Conservation (phyloP, 1,139 yeast species). For the Ashbya aceris region DNA sequence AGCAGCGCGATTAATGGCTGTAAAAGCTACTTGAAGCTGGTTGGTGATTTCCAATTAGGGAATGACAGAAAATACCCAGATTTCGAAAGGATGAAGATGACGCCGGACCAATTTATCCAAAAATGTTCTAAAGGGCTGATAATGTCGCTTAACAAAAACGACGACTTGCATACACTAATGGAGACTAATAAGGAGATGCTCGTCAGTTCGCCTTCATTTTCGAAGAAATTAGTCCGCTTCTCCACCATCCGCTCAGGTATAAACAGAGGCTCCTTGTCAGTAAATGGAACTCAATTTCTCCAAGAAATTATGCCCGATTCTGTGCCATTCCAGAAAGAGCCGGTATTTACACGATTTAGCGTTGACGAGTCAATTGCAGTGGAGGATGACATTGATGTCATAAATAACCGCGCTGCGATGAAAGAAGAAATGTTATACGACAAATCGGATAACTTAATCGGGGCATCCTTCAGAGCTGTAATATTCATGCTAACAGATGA, state of each 20-base stretch:
- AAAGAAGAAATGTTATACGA: conserved; percentile 39
- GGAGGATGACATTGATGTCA: conserved; percentile 13
- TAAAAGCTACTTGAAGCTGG: conserved; percentile 40
- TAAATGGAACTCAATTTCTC: conserved; percentile 48
- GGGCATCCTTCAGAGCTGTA: conserved; percentile 72
- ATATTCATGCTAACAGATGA: conserved; percentile 69
- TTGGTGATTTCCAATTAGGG: conserved; percentile 68
- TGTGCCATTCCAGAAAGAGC: conserved; percentile 38
- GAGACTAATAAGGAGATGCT: conserved; percentile 22
- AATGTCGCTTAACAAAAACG: conserved; percentile 31
- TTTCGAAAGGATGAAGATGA: conserved; percentile 46
- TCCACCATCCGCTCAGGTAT: conserved; percentile 55
- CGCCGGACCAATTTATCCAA: conserved; percentile 54
- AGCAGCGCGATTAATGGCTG: conserved; percentile 42
- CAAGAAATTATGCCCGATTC: conserved; percentile 31
- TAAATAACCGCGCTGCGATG: conserved; percentile 25
- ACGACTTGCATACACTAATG: conserved; percentile 5
- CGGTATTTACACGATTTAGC: conserved; percentile 31
- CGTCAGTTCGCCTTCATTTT: conserved; percentile 9
- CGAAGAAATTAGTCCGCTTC: conserved; percentile 36
- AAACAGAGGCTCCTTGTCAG: conserved; percentile 44
- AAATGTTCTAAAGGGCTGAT: conserved; percentile 57
- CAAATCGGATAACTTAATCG: conserved; percentile 50
- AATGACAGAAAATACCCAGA: conserved; percentile 65
- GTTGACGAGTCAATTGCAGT: conserved; percentile 14